Conservation (phyloP, 2,329 filamentous ascomycete genomes). For the Fusarium bactridioides region DNA sequence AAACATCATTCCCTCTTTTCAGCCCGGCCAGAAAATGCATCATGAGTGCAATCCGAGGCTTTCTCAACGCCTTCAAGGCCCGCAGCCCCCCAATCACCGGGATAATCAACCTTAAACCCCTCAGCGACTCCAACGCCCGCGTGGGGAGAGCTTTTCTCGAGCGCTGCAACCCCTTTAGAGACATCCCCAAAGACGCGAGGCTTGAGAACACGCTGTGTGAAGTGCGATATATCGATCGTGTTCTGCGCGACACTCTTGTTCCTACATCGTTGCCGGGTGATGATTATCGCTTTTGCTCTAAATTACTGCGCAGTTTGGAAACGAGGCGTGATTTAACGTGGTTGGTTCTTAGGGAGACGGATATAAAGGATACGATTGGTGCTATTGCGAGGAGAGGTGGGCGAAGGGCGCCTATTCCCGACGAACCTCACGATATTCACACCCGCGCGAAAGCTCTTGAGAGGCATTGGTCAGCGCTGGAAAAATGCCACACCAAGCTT, state of each 20-base stretch:
- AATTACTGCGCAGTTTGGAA: constrained; percentile 16
- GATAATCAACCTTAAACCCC: constrained; percentile 10
- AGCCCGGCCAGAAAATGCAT: constrained; percentile 18
- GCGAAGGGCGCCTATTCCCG: constrained; percentile 1
- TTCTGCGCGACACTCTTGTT: constrained; percentile 9
- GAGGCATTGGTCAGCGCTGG: constrained; percentile 20
- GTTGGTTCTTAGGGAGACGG: constrained; percentile 14
- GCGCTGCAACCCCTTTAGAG: constrained; percentile 23
- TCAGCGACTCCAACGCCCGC: neutral
- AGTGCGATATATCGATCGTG: constrained; percentile 20
- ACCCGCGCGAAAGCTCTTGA: constrained; percentile 6
- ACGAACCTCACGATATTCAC: constrained; percentile 15
- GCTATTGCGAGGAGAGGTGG: constrained; percentile 17
- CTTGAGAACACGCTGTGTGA: constrained; percentile 27
- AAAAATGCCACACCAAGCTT: constrained; percentile 25
- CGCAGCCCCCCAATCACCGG: neutral
- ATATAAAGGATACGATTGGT: constrained; percentile 11
- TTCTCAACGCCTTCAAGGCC: constrained; percentile 22
- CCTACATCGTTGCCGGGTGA: constrained; percentile 22
- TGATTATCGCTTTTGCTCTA: constrained; percentile 19
- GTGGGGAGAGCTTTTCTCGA: constrained; percentile 22
- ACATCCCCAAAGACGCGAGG: constrained; percentile 7
- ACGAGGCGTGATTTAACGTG: constrained; percentile 21
- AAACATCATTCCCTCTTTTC: neutral
- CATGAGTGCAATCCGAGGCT: constrained; percentile 26